Conservation (phyloP, 352 stramenopile genomes). For the Globisporangium middletonii region DNA sequence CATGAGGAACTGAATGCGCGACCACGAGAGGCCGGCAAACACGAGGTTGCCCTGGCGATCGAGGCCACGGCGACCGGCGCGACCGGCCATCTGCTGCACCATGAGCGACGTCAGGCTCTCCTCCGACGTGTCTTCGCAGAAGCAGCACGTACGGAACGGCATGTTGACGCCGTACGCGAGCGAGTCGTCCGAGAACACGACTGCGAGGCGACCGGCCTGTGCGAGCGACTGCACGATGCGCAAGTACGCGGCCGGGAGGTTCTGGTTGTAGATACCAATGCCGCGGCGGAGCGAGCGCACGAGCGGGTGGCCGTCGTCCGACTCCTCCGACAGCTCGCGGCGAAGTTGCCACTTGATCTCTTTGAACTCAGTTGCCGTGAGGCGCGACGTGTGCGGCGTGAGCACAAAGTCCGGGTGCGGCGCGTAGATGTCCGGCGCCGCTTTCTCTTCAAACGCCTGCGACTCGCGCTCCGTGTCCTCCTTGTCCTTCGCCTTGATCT, state of each 20-base stretch:
- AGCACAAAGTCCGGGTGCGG: constrained; percentile 98
- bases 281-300: constrained; percentile 91
- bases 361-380: constrained; percentile 91
- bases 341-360: constrained; percentile 86
- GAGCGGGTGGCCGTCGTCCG: constrained; percentile 73
- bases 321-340: constrained; percentile 74
- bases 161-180: constrained; percentile 99
- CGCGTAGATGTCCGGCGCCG: constrained; percentile 91
- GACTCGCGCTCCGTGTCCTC: constrained; percentile 77
- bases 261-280: constrained; percentile 99
- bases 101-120: constrained; percentile 94
- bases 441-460: constrained; percentile 79
- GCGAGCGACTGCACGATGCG: constrained; percentile 95
- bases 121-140: constrained; percentile 96
- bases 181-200: constrained; percentile 98
- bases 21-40: constrained; percentile 93
- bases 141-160: constrained; percentile 98
- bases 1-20: constrained; percentile 96
- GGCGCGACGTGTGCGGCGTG: constrained; percentile 88
- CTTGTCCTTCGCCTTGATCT: constrained; percentile 91
- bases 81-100: constrained; percentile 98
- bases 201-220: constrained; percentile 94
- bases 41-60: constrained; percentile 97
- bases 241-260: constrained; percentile 94
- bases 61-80: constrained; percentile 95